phyloP scores from a whole-genome alignment of 2,329 filamentous ascomycete species.

The Metarhizium guizhouense region DNA sequence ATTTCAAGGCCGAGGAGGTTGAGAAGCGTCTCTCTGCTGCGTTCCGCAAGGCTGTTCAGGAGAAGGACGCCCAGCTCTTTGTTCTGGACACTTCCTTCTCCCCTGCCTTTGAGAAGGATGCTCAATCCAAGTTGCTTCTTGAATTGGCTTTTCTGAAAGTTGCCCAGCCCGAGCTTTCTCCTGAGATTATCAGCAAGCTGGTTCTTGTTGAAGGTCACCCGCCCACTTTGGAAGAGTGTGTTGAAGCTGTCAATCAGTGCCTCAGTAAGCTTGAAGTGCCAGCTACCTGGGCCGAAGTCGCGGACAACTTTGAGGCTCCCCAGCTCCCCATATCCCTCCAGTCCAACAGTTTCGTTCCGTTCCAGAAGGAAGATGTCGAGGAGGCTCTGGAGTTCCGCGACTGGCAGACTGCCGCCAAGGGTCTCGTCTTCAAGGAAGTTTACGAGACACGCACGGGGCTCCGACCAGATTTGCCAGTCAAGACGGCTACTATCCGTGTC shows the following conservation, averaged over 20 bases:
- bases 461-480: constrained; percentile 76
- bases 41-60: constrained; percentile 62
- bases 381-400: constrained; percentile 55
- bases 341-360: constrained; percentile 73
- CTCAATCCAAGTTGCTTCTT: constrained; percentile 58
- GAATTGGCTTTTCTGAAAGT: constrained; percentile 80
- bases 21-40: constrained; percentile 73
- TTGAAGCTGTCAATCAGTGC: constrained; percentile 59
- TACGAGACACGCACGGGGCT: constrained; percentile 66
- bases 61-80: constrained; percentile 63
- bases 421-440: constrained; percentile 87
- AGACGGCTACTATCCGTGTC: constrained; percentile 81
- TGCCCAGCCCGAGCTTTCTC: constrained; percentile 56
- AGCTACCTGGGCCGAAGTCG: constrained; percentile 66
- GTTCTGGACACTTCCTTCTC: constrained; percentile 65
- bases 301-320: constrained; percentile 41
- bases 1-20: constrained; percentile 77
- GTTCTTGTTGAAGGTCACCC: constrained; percentile 46
- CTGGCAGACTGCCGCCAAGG: constrained; percentile 82
- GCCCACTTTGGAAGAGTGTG: constrained; percentile 41
- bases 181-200: constrained; percentile 57
- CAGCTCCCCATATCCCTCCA: constrained; percentile 56
- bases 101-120: constrained; percentile 58
- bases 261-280: constrained; percentile 69
- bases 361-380: constrained; percentile 68